Evolutionary conservation across 257 asterid genomes (phyloP).

Genomic region (Voacanga thouarsii): DNA sequence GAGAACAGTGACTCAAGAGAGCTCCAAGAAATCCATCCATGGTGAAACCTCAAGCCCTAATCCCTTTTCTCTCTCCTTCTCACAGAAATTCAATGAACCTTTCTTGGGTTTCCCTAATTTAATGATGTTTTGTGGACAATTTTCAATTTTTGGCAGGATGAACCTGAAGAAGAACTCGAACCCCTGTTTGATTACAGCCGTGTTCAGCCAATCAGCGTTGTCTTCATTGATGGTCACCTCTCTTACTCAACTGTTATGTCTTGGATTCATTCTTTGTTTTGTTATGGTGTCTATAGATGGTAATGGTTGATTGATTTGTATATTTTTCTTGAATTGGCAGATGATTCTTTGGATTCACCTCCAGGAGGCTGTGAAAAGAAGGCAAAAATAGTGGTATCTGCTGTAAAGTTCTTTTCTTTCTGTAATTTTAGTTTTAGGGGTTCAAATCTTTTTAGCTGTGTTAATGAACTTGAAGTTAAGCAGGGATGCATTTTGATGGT

Average conservation of each 20-base stretch:
- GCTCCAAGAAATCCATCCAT: background rate
- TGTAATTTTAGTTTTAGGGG: background rate
- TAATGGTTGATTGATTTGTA: background rate
- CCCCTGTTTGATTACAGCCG: constrained; percentile 94
- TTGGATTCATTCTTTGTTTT: background rate
- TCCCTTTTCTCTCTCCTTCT: background rate
- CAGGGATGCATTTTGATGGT: constrained; percentile 10
- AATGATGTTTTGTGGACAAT: background rate
- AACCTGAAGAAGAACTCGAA: constrained; percentile 71
- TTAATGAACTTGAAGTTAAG: constrained; percentile 9
- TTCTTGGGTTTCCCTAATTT: background rate
- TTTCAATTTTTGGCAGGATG: constrained; percentile 36
- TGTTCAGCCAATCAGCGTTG: constrained; percentile 54
- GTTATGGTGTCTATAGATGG: background rate
- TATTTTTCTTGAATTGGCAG: constrained; percentile 34
- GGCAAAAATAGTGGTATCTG: constrained; percentile 39
- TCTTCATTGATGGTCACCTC: constrained; percentile 54
- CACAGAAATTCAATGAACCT: background rate
- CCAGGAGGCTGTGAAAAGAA: constrained; percentile 43
- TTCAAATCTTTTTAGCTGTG: background rate
- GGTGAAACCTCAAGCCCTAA: constrained; percentile 2
- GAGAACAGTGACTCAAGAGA: background rate
- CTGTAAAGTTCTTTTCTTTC: constrained; percentile 29
- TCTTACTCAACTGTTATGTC: background rate
- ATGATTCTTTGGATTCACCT: constrained; percentile 57